Conservation (phyloP, 2,329 filamentous ascomycete species). For the Byssothecium circinans region DNA sequence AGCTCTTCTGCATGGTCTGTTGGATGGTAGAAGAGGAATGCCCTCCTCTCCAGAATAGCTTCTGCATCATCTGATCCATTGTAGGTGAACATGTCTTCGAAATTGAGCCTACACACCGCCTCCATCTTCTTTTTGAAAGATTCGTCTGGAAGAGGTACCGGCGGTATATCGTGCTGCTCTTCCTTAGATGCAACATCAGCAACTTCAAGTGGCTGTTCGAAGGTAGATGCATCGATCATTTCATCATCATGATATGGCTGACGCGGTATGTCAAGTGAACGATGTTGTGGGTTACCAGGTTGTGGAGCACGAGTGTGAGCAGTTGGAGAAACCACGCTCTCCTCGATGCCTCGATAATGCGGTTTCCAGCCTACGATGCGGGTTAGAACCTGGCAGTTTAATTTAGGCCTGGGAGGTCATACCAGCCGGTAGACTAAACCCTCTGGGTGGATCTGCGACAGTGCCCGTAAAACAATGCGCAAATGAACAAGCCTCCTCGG, state of each 20-base stretch:
- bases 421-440: neutral
- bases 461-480: slow-evolving; percentile 20
- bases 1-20: slow-evolving; percentile 30
- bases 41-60: slow-evolving; percentile 19
- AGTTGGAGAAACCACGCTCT: neutral
- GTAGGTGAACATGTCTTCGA: slow-evolving; percentile 25
- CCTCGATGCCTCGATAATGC: neutral
- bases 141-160: neutral
- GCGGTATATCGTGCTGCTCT: neutral
- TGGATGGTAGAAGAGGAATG: slow-evolving; percentile 34
- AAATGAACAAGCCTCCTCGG: slow-evolving; percentile 10
- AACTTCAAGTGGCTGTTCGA: neutral
- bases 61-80: slow-evolving; percentile 9
- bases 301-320: neutral
- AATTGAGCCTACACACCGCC: slow-evolving; percentile 20
- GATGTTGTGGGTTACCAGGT: neutral
- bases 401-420: neutral
- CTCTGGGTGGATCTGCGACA: slow-evolving; percentile 9
- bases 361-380: neutral
- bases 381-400: neutral
- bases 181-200: neutral
- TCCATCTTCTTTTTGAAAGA: slow-evolving; percentile 24
- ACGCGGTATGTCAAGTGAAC: neutral
- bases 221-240: neutral
- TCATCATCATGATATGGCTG: neutral